Evolutionary conservation across 441 rosid species (phyloP), one percentile per base, ranked within the genome.

Genomic region (Melastoma candidum): DNA sequence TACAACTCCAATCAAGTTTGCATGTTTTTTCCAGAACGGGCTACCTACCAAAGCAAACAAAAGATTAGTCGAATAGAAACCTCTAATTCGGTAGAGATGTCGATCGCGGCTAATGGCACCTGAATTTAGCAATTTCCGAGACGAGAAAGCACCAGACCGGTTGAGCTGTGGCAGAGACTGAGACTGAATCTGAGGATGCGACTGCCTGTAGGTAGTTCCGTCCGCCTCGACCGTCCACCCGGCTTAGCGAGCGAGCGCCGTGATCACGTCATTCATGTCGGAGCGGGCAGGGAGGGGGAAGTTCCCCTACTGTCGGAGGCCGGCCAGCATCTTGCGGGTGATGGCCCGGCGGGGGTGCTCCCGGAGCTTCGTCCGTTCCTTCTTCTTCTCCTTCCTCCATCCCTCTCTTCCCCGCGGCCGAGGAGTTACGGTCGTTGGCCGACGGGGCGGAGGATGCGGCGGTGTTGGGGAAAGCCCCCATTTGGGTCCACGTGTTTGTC

Each of bases 381-480:
- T 83, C 73, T 83, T 86, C 63, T 78, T 90, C 68, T 90, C 96
- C 70, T 96, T 68, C 22, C 69, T 90, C 96, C 72, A 86, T 79
- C 73, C 81, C 87, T 7, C 84, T 90, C 60, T 73, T 85, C 12
- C 83, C 80, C 2, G 72, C 48, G 26, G 63, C 59, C 11, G 74
- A 60, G 49, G 60, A 58, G 45, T 69, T 50, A 32, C 7, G 8
- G 27, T 63, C 59, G 7, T 59, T 50, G 45, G 62, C 46, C 61
- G 11, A 67, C 64, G 0, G 78, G 10, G 81, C 72, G 49, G 86
- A 84, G 95, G 1, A 90, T 95, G 0, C 95, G 88, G 5, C 97
- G 87, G 26, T 83, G 65, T 48, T 78, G 88, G 6, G 80, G 70
- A 3, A 74, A 75, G n/a, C 72, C 56, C 2, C 60, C 71, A 26